Evolutionary conservation across 306 rosid species (phyloP).

Genomic region (Mimosa bimucronata): DNA sequence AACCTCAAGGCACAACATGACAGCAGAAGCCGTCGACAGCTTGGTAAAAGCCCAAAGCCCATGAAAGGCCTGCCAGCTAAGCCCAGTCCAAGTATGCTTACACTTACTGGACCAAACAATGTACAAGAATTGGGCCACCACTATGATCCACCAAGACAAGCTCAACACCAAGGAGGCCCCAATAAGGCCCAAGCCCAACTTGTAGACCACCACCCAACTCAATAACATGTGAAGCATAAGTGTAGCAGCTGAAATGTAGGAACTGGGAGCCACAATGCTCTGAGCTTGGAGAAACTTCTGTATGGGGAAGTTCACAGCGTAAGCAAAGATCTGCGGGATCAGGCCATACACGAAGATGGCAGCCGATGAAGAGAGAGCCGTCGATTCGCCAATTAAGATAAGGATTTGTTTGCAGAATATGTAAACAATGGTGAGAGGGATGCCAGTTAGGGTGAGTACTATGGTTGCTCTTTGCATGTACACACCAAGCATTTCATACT

Average conservation of each 20-base stretch:
- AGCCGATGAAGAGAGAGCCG: conserved; percentile 50
- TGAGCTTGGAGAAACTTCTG: conserved; percentile 81
- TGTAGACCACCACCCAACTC: conserved; percentile 62
- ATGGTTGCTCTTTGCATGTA: conserved; percentile 66
- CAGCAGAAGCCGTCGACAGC: conserved; percentile 68
- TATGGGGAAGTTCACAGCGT: conserved; percentile 78
- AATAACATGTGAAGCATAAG: conserved; percentile 48
- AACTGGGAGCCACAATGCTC: conserved; percentile 69
- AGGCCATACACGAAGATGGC: conserved; percentile 66
- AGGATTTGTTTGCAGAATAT: conserved; percentile 52
- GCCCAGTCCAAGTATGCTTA: conserved; percentile 58
- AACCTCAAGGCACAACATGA: conserved; percentile 75
- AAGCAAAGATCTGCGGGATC: conserved; percentile 78
- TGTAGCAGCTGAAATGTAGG: conserved; percentile 58
- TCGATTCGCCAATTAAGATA: conserved; percentile 48
- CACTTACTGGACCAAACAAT: conserved; percentile 41
- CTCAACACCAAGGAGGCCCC: conserved; percentile 68
- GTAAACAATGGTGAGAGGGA: conserved; percentile 51
- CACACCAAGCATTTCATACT: conserved; percentile 67
- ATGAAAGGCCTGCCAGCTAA: conserved; percentile 52
- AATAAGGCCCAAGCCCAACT: conserved; percentile 54
- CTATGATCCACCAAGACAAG: conserved; percentile 81
- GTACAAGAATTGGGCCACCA: conserved; percentile 57
- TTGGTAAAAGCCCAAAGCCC: conserved; percentile 57
- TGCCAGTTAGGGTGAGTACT: conserved; percentile 53